These are phyloP conservation scores for Claviceps quebecensis DNA, from an alignment of 2,329 filamentous ascomycete species.

Conservation along the genomic window DNA sequence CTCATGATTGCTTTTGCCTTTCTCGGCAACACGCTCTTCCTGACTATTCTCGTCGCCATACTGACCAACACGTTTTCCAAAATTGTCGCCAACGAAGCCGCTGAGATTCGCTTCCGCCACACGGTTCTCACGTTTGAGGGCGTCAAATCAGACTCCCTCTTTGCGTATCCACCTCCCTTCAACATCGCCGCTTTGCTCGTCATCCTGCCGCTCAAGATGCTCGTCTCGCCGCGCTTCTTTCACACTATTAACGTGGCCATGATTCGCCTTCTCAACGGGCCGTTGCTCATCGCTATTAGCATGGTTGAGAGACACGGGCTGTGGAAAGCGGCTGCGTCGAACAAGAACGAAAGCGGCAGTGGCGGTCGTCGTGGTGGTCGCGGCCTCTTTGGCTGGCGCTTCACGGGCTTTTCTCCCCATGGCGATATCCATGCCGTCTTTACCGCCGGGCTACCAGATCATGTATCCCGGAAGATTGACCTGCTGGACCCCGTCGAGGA, in stretches of 20 bases:
- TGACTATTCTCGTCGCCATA: slow-evolving; percentile 62
- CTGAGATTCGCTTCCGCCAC: slow-evolving; percentile 58
- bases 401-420: slow-evolving; percentile 39
- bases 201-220: slow-evolving; percentile 51
- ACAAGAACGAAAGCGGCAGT: background rate
- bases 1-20: slow-evolving; percentile 63
- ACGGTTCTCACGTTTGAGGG: slow-evolving; percentile 61
- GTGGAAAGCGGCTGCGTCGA: slow-evolving; percentile 10
- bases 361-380: background rate
- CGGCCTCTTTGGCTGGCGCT: slow-evolving; percentile 22
- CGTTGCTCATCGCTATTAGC: slow-evolving; percentile 45
- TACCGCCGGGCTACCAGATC: slow-evolving; percentile 40
- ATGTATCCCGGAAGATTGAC: slow-evolving; percentile 20
- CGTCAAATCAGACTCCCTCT: slow-evolving; percentile 58
- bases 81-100: slow-evolving; percentile 53
- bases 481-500: slow-evolving; percentile 20
- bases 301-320: slow-evolving; percentile 46
- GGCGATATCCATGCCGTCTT: slow-evolving; percentile 48
- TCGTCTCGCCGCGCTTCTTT: slow-evolving; percentile 48
- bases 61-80: slow-evolving; percentile 58
- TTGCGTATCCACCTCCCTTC: slow-evolving; percentile 55
- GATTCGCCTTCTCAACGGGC: slow-evolving; percentile 49
- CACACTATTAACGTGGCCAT: slow-evolving; percentile 57
- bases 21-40: slow-evolving; percentile 59
- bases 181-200: slow-evolving; percentile 52